Evolutionary conservation across 139 green algal genomes (phyloP).

Genomic region (Zygnema circumcarinatum): DNA sequence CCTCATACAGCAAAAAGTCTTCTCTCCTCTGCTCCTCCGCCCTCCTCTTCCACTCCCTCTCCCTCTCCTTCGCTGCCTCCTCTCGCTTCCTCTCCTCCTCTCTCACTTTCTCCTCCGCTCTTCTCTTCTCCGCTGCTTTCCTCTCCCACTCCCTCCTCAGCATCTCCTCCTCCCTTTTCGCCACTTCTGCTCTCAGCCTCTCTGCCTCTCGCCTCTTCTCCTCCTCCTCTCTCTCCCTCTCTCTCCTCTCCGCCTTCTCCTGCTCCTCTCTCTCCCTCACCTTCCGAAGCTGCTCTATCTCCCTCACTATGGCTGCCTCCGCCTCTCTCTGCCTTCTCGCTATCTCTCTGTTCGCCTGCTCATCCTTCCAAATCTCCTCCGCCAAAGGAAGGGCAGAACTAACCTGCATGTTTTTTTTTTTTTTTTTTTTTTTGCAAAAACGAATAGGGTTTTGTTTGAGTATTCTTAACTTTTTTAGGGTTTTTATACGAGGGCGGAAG

Average conservation of each 20-base stretch:
- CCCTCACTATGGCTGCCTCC: background rate
- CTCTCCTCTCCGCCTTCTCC: background rate
- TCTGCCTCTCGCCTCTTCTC: background rate
- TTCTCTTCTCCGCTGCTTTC: background rate
- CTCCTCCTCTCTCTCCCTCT: slow-evolving; percentile 7
- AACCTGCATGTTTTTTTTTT: background rate
- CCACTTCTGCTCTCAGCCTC: background rate
- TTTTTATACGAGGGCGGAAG: background rate
- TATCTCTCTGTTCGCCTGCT: background rate
- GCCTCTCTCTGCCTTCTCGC: background rate
- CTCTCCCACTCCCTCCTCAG: background rate
- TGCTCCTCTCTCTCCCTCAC: background rate
- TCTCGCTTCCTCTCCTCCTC: background rate
- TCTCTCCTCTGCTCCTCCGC: slow-evolving; percentile 3
- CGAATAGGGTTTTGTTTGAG: background rate
- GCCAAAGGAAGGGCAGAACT: background rate
- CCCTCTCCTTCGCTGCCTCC: background rate
- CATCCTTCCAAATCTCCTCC: background rate
- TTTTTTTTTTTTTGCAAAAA: background rate
- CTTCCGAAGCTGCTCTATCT: background rate
- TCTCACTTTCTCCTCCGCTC: background rate
- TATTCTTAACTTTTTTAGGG: background rate
- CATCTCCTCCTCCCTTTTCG: background rate
- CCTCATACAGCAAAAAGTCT: background rate
- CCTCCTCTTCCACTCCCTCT: slow-evolving; percentile 5